These are phyloP conservation scores for Botryosphaeria dothidea DNA, from an alignment of 2,329 filamentous ascomycete species.

Conservation along the genomic window DNA sequence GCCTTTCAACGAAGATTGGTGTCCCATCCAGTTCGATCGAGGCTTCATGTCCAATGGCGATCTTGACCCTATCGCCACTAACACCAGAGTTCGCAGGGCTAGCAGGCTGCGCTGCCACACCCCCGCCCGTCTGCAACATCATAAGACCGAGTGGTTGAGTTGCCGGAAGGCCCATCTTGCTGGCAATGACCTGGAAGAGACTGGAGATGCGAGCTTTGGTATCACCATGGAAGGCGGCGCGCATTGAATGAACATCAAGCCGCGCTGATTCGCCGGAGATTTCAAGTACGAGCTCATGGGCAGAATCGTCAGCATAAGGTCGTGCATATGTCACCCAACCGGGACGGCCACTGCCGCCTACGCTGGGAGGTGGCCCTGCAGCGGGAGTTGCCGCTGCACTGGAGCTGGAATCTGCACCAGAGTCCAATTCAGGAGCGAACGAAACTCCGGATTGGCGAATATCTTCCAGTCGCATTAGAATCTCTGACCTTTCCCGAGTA, in stretches of 20 bases:
- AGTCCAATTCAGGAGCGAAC: slow-evolving; percentile 53
- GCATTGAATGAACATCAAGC: slow-evolving; percentile 42
- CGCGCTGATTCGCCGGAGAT: slow-evolving; percentile 54
- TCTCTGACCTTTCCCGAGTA: slow-evolving; percentile 68
- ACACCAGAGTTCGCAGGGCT: slow-evolving; percentile 70
- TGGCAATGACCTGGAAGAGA: slow-evolving; percentile 77
- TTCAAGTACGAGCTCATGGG: slow-evolving; percentile 77
- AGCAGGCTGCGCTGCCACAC: slow-evolving; percentile 60
- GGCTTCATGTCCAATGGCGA: slow-evolving; percentile 59
- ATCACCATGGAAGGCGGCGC: slow-evolving; percentile 72
- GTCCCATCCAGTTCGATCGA: slow-evolving; percentile 57
- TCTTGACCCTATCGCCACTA: slow-evolving; percentile 65
- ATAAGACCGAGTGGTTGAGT: slow-evolving; percentile 64
- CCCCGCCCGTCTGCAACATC: slow-evolving; percentile 62
- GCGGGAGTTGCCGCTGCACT: slow-evolving; percentile 15
- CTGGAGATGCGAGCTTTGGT: slow-evolving; percentile 69
- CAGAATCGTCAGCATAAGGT: slow-evolving; percentile 77
- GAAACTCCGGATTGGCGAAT: slow-evolving; percentile 84
- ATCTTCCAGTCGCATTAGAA: slow-evolving; percentile 77
- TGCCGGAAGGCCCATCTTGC: slow-evolving; percentile 70
- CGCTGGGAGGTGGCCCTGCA: slow-evolving; percentile 22
- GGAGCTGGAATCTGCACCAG: background rate
- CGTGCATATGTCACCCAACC: slow-evolving; percentile 78
- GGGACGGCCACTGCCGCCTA: slow-evolving; percentile 19
- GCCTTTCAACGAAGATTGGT: slow-evolving; percentile 20